phyloP scores from a whole-genome alignment of 108 stramenopile species.

The Ochromonas danica region DNA sequence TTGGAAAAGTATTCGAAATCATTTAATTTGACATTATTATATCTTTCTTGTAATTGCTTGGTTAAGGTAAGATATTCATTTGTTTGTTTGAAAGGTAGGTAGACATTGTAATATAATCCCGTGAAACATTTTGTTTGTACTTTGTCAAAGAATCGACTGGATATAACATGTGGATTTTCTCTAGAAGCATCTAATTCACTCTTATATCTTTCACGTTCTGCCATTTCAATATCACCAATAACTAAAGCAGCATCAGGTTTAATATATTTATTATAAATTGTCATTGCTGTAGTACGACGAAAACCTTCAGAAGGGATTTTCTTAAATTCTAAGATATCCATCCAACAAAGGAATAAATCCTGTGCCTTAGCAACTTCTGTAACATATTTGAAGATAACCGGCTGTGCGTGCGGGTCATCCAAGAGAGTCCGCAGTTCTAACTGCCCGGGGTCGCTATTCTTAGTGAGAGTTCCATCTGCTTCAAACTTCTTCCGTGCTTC shows the following conservation, averaged over 20 bases:
- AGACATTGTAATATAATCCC: slow-evolving; percentile 42
- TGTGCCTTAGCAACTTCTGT: slow-evolving; percentile 47
- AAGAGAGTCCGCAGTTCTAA: slow-evolving; percentile 52
- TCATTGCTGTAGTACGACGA: slow-evolving; percentile 52
- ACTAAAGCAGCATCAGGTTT: slow-evolving; percentile 42
- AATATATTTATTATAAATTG: slow-evolving; percentile 61
- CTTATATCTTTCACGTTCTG: slow-evolving; percentile 39
- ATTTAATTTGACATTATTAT: slow-evolving; percentile 47
- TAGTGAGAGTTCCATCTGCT: slow-evolving; percentile 4
- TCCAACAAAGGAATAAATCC: slow-evolving; percentile 57
- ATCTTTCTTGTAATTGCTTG: slow-evolving; percentile 3
- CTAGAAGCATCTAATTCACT: slow-evolving; percentile 35
- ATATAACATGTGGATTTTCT: slow-evolving; percentile 2
- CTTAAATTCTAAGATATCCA: slow-evolving; percentile 58
- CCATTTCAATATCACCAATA: slow-evolving; percentile 36
- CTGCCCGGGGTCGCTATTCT: slow-evolving; percentile 29
- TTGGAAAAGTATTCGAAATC: slow-evolving; percentile 60
- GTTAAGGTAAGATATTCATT: slow-evolving; percentile 39
- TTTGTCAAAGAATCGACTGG: slow-evolving; percentile 27
- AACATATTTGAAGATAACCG: slow-evolving; percentile 42
- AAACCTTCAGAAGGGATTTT: slow-evolving; percentile 38
- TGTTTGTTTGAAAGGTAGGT: slow-evolving; percentile 38
- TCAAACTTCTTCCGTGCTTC: slow-evolving; percentile 18
- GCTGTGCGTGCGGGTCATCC: slow-evolving; percentile 58
- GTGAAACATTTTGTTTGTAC: slow-evolving; percentile 46